phyloP scores from a whole-genome alignment of 140 eudicot genomes.

The Flaveria floridana region DNA sequence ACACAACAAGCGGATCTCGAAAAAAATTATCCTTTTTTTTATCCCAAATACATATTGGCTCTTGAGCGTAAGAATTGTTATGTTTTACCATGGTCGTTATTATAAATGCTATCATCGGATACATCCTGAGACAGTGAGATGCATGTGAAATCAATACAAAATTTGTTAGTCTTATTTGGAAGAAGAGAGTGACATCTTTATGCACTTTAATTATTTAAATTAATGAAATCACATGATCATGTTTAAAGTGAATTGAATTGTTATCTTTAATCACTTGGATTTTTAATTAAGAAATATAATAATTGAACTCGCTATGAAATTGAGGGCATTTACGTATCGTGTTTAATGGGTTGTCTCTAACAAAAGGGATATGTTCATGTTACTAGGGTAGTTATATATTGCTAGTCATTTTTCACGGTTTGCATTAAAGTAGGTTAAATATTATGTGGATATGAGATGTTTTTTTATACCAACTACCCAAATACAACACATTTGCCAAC shows the following conservation, averaged over 20 bases:
- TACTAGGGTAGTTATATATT: not conserved
- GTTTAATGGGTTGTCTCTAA: not conserved
- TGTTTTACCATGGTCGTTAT: not conserved
- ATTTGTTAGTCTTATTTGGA: not conserved
- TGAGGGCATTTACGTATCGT: too few species aligned
- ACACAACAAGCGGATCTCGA: too few species aligned
- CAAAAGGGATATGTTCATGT: not conserved
- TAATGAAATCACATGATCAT: not conserved
- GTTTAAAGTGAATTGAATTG: not conserved
- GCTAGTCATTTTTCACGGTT: not conserved
- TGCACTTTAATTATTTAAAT: not conserved
- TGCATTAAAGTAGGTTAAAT: not conserved
- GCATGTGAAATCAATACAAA: not conserved
- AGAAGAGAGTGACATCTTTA: not conserved
- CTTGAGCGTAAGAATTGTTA: not conserved
- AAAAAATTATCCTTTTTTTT: too few species aligned
- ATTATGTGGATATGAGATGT: not conserved
- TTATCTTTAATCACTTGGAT: too few species aligned
- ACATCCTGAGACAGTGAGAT: too few species aligned
- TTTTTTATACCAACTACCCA: too few species aligned
- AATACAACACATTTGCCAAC: not conserved
- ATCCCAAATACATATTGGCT: too few species aligned
- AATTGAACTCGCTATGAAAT: too few species aligned
- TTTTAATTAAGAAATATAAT: too few species aligned
- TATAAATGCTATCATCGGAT: too few species aligned